These are phyloP conservation scores for Nitzschia inconspicua DNA, from an alignment of 108 stramenopile genomes.

Conservation along the genomic window DNA sequence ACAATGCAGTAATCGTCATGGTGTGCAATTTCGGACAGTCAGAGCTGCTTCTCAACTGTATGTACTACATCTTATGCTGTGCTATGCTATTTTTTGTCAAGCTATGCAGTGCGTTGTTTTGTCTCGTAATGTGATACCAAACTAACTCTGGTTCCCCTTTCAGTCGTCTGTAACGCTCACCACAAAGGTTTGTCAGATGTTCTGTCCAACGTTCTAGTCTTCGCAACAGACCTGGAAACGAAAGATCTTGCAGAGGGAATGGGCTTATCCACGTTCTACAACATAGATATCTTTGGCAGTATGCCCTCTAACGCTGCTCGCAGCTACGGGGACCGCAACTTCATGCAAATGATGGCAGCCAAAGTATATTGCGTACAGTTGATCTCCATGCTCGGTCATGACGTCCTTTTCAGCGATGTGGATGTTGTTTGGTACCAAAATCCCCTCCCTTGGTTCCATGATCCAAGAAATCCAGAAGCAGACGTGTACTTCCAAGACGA, in stretches of 20 bases:
- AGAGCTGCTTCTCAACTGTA: conserved; percentile 78
- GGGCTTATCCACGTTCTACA: conserved; percentile 44
- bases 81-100: too few relatives aligned
- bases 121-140: too few relatives aligned
- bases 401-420: conserved; percentile 84
- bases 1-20: conserved; percentile 72
- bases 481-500: conserved; percentile 89
- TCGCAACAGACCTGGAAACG: conserved; percentile 58
- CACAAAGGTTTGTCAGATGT: conserved; percentile 35
- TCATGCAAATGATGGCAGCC: conserved; percentile 73
- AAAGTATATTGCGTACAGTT: conserved; percentile 75
- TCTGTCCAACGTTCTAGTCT: conserved; percentile 50
- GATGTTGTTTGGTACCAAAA: conserved; percentile 70
- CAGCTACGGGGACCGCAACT: conserved; percentile 62
- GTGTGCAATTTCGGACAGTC: conserved; percentile 75
- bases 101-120: too few relatives aligned
- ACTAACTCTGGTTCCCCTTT: too few relatives aligned
- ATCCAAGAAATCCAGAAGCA: conserved; percentile 23
- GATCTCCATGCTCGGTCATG: conserved; percentile 60
- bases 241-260: conserved; percentile 47
- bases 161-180: conserved; percentile 25
- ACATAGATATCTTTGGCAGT: conserved; percentile 40
- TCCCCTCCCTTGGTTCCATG: conserved; percentile 40
- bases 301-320: conserved; percentile 44
- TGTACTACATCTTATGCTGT: conserved; percentile 59